Evolutionary conservation across 2,329 filamentous ascomycete genomes (phyloP), one percentile per base, ranked within the genome.

Genomic region (Cladosporium halotolerans): DNA sequence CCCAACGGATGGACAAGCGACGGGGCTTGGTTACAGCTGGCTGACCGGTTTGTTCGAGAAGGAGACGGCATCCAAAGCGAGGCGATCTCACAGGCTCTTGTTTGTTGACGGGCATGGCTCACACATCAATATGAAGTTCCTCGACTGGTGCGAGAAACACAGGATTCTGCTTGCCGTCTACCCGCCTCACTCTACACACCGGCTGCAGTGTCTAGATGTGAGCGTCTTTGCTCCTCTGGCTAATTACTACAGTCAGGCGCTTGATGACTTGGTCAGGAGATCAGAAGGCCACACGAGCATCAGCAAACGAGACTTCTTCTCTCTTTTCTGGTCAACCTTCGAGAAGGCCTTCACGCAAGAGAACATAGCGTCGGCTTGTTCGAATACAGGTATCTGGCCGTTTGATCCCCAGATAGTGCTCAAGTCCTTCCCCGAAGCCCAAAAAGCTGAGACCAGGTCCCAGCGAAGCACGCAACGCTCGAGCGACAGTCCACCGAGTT

Each of bases 151-250:
- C 48, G 14, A 40, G 28, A 31, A 41, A 16, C 36, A 57, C 36
- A 55, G 40, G 52, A 52, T 55, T 9, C 39, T 57, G 28, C 32
- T 55, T 13, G 55, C 49, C 42, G 19, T 42, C 40, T 42, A 18
- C 19, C 40, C 40, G 14, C 40, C 39, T 41, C 39, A 41, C 39
- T 41, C 39, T 14, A 58, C 54, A 19, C 52, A 62, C 51, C 39
- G 43, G 32, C 32, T 57, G 14, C 53, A 61, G 54, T 58, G 56
- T 32, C 46, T 60, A 13, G 58, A 62, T 55, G 40, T 61, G 13
- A 42, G 57, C 16, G 45, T 57, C 13, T 57, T 60, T 33, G 32
- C 46, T 14, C 57, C 55, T 39, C 42, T 58, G 28, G 57, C 55
- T 23, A 58, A 13, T 19, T 57, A 57, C 33, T 58, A 58, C 38